Evolutionary conservation across 306 rosid species (phyloP), one percentile per base, ranked within the genome.

Genomic region (Trifolium pratense): DNA sequence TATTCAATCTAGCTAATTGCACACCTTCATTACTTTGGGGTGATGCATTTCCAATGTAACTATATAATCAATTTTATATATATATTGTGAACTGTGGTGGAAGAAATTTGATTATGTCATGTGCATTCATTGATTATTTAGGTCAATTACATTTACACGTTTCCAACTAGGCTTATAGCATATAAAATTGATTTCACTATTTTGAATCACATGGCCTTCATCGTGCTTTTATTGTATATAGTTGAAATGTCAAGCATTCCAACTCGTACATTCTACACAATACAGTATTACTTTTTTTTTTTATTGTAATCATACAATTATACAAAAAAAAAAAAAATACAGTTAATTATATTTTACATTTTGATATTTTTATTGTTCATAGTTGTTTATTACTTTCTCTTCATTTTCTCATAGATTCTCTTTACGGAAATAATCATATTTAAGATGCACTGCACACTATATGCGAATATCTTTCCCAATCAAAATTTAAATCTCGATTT

Each of bases 181-280:
- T 83, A 43, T 71, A 66, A 53, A 79, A 79, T 76, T 83, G 71
- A 56, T 43, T 67, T 48, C 68, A 79, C 62, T 37, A 74, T 68
- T 76, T 73, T 16, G 20, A 64, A 72, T 83, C 84, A 80, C 87
- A 73, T 76, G 87, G 84, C 69, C 53, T 65, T 79, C 63, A 15
- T 71, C 17, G 77, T 26, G 75, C 64, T 73, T 70, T 73, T 63
- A 73, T 46, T 73, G 79, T 43, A 9, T 3, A 31, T 6, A 76
- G 25, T 63, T 76, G 72, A 64, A 80, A 23, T 43, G 79, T 76
- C 79, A 67, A 61, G 76, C 79, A 71, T 60, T 74, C 73, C 74
- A 74, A 81, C 75, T 76, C 45, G 43, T 75, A 75, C 70, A 71
- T 53, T 60, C 81, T 56, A 63, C 80, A 75, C 63, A 51, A 60